Evolutionary conservation across 768 basidiomycete genomes (phyloP), one percentile per base, ranked within the genome.

Genomic region (Lyophyllum atratum): DNA sequence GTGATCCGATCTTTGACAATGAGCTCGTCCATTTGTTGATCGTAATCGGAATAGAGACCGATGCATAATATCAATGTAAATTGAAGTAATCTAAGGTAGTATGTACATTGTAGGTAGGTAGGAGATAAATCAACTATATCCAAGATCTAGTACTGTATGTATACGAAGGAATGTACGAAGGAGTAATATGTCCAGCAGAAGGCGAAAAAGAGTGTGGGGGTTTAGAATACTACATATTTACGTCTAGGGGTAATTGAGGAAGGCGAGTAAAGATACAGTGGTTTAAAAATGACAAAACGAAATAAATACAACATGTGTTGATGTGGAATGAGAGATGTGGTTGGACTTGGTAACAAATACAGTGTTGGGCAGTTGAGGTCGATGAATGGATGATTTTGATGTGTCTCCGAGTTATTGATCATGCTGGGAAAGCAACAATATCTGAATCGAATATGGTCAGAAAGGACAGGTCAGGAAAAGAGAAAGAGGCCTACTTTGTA

Each of bases 61-160:
- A n/a, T 40, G n/a, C n/a, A 19, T n/a, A 40, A 37, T 3, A 37
- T 37, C 8, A 15, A 7, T 15, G 34, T 11, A 11, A 11, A 31
- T n/a, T n/a, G n/a, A 31, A 31, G 29, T 31, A 31, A 6, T 5
- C 29, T 31, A 37, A 37, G 34, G 34, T 37, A 37, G 34, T 37
- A 37, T 15, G 34, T 37, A 14, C 11, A 15, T 33, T 33, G 34
- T 12, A 37, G 14, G 54, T 34, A 56, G 17, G 55, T 59, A 52
- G 52, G 58, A 58, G 53, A 52, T 53, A 63, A 56, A 46, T 46
- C 53, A 58, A 64, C 54, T 59, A 52, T 56, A 61, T 59, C 54
- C 59, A 61, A 59, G 31, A 49, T 58, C 39, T 56, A 61, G 19
- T 37, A 12, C 3, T 7, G 34, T 37, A 37, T 3, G 39, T 53